Evolutionary conservation across 2,329 filamentous ascomycete genomes (phyloP), one percentile per base, ranked within the genome.

Genomic region (Diaporthe destruens): DNA sequence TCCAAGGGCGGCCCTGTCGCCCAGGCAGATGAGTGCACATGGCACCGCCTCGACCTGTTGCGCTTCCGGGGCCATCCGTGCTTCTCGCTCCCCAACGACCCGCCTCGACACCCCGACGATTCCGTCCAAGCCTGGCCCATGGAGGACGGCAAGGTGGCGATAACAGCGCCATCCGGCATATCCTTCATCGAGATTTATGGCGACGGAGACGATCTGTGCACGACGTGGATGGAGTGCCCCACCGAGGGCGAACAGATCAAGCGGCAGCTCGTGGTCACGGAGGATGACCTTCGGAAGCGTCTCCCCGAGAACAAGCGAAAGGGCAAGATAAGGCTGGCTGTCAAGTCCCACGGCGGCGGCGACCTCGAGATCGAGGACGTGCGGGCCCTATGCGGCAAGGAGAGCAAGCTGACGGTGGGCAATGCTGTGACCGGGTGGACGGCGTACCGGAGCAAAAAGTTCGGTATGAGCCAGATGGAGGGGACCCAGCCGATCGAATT

Each of bases 11-110:
- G 93, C 5, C 82, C 94, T 8, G 93, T 95, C 54, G 81, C 92
- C 55, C 90, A 90, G 42, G 89, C 91, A 59, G 94, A 98, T 76
- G 96, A 98, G 82, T 98, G 95, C 80, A 87, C 87, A 34, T 98
- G 96, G 96, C 95, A 98, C 82, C 90, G 95, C 72, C 87, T 98
- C 8, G 96, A 98, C 81, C 91, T 91, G 69, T 86, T 99, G 68
- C 93, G 95, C 51, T 98, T 98, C 84, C 92, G 95, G 75, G 93
- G 92, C 76, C 96, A 99, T 79, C 94, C 95, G 5, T 95, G 94
- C 80, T 98, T 99, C 85, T 88, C 91, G 70, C 88, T 97, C 68
- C 94, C 95, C 0, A 92, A 90, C 71, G 96, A 98, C 77, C 83
- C 88, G 6, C 83, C 88, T 20, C 80, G 88, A 51, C 88, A 86